These are phyloP conservation scores for Trametes cubensis DNA, from an alignment of 768 basidiomycete genomes.

Conservation along the genomic window DNA sequence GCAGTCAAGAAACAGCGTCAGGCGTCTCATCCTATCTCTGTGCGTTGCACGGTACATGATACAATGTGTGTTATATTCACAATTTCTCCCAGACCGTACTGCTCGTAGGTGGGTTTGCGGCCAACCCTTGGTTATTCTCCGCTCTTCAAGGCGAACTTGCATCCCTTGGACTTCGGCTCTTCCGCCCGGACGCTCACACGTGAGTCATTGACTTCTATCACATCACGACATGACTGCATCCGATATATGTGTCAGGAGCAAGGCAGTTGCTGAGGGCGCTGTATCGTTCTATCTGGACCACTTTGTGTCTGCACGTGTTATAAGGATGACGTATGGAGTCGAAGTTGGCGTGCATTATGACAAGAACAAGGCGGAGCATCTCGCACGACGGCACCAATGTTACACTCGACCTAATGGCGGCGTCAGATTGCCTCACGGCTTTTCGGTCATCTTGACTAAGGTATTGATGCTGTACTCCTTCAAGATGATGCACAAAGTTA, in stretches of 20 bases:
- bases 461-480: not conserved
- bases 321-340: constrained; percentile 52
- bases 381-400: constrained; percentile 35
- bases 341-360: constrained; percentile 43
- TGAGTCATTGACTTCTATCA: constrained; percentile 36
- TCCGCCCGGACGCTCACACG: constrained; percentile 79
- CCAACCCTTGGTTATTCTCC: constrained; percentile 74
- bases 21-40: constrained; percentile 29
- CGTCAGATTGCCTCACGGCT: constrained; percentile 9
- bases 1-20: constrained; percentile 11
- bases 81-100: constrained; percentile 59
- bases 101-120: constrained; percentile 81
- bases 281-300: constrained; percentile 48
- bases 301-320: constrained; percentile 50
- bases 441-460: constrained; percentile 17
- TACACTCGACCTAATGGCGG: constrained; percentile 36
- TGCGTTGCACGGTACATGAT: not conserved
- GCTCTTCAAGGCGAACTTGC: constrained; percentile 69
- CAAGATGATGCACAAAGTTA: too few relatives aligned
- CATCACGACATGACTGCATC: not conserved
- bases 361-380: constrained; percentile 43
- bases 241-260: constrained; percentile 37
- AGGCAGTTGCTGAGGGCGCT: constrained; percentile 58
- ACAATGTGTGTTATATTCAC: not conserved
- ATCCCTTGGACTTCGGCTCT: constrained; percentile 57